Percentiles rank a stretch among this genome's conserved stretches.
These are phyloP conservation scores for Centaurea solstitialis DNA, from an alignment of 129 eudicot genomes.

Conservation along the genomic window DNA sequence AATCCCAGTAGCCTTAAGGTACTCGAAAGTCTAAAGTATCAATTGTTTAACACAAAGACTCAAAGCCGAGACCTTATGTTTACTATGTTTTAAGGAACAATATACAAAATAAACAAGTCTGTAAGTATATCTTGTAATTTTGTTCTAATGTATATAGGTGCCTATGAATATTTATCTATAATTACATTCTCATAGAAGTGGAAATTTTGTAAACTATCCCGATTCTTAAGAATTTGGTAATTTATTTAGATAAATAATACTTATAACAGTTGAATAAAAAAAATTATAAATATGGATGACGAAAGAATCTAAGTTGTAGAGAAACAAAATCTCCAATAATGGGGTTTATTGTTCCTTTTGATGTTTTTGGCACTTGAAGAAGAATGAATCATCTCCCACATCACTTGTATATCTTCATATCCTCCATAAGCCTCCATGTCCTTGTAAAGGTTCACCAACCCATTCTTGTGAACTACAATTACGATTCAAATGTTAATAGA, in stretches of 20 bases:
- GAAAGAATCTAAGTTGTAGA: slow-evolving; percentile 23
- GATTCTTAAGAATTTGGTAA: not conserved
- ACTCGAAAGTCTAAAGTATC: too few relatives aligned
- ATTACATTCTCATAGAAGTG: slow-evolving; percentile 14
- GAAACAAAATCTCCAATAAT: slow-evolving; percentile 33
- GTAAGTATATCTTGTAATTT: not conserved
- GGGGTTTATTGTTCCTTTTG: slow-evolving; percentile 20
- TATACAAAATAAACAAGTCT: not conserved
- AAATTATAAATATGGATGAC: too few relatives aligned
- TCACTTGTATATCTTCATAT: slow-evolving; percentile 74
- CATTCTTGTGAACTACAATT: slow-evolving; percentile 46
- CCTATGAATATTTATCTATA: slow-evolving; percentile 9
- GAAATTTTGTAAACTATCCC: not conserved
- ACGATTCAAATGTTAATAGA: not conserved
- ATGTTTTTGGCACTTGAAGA: slow-evolving; percentile 23
- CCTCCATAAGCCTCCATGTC: slow-evolving; percentile 82
- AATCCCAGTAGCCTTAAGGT: not conserved
- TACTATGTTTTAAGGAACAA: not conserved
- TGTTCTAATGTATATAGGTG: not conserved
- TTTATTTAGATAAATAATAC: not conserved
- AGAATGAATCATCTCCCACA: slow-evolving; percentile 91
- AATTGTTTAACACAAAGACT: too few relatives aligned
- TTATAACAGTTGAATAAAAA: too few relatives aligned
- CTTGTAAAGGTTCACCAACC: slow-evolving; percentile 61
- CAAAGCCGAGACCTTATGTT: not conserved